These are phyloP conservation scores for Nicotiana knightiana DNA, from an alignment of 257 asterid species.

Conservation along the genomic window DNA sequence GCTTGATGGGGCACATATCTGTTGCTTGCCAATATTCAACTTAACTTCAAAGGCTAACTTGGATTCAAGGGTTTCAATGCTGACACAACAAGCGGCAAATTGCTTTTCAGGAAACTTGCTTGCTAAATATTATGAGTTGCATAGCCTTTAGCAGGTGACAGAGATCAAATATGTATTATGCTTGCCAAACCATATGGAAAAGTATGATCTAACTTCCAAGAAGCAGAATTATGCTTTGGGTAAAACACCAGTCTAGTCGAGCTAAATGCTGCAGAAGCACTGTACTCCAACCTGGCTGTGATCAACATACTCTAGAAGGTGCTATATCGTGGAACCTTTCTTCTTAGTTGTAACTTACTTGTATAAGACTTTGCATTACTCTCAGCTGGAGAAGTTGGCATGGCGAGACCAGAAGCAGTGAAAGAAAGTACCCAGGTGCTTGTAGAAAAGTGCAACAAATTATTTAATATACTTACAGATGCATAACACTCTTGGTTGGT, in stretches of 20 bases:
- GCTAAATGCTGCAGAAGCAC: background rate
- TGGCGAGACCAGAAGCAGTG: background rate
- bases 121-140: background rate
- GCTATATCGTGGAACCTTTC: background rate
- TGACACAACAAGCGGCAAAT: background rate
- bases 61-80: background rate
- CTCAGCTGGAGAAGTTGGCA: background rate
- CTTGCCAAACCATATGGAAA: background rate
- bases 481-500: background rate
- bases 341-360: background rate
- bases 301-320: background rate
- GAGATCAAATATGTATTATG: background rate
- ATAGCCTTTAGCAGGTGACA: background rate
- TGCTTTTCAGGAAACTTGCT: background rate
- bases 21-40: background rate
- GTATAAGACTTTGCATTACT: background rate
- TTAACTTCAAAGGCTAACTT: background rate
- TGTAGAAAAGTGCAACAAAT: background rate
- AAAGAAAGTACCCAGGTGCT: background rate
- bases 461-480: background rate
- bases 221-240: background rate
- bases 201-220: background rate
- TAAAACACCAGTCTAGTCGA: background rate
- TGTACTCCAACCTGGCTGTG: background rate
- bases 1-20: constrained; percentile 27